Evolutionary conservation across 2,329 filamentous ascomycete species (phyloP).

Genomic region (Nigrospora sphaerica): DNA sequence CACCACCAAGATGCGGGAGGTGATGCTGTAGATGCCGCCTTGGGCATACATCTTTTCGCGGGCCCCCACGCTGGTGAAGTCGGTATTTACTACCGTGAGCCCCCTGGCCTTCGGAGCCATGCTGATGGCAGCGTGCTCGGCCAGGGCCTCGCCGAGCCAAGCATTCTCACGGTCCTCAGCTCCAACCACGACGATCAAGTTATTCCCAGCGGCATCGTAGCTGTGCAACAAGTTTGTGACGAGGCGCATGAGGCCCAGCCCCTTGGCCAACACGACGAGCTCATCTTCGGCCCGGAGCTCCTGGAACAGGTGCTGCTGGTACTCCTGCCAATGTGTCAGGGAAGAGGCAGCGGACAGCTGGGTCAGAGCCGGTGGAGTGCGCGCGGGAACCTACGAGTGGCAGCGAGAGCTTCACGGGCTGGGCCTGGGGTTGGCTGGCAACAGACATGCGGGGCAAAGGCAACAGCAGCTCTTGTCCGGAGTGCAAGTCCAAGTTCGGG

Average conservation of each 20-base stretch:
- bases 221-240: slow-evolving; percentile 95
- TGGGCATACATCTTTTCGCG: slow-evolving; percentile 86
- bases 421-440: slow-evolving; percentile 52
- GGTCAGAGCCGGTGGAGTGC: background rate
- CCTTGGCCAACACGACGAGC: slow-evolving; percentile 83
- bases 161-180: slow-evolving; percentile 90
- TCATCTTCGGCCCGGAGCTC: slow-evolving; percentile 87
- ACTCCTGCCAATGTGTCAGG: slow-evolving; percentile 47
- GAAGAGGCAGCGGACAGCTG: slow-evolving; percentile 5
- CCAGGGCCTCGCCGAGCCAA: slow-evolving; percentile 93
- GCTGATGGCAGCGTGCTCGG: slow-evolving; percentile 91
- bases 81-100: slow-evolving; percentile 87
- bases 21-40: slow-evolving; percentile 92
- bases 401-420: slow-evolving; percentile 75
- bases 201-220: slow-evolving; percentile 93
- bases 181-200: slow-evolving; percentile 80
- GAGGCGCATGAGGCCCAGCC: slow-evolving; percentile 84
- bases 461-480: slow-evolving; percentile 9
- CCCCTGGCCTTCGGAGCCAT: slow-evolving; percentile 75
- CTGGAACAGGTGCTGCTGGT: slow-evolving; percentile 92
- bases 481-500: no score
- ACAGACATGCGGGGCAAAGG: slow-evolving; percentile 41
- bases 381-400: slow-evolving; percentile 48
- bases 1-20: slow-evolving; percentile 88
- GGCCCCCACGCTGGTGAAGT: slow-evolving; percentile 77